A percentile compares a stretch with the other conserved stretches of the same genome.
Conservation (phyloP, 768 basidiomycete genomes). For the Phylloporus arenicola region DNA sequence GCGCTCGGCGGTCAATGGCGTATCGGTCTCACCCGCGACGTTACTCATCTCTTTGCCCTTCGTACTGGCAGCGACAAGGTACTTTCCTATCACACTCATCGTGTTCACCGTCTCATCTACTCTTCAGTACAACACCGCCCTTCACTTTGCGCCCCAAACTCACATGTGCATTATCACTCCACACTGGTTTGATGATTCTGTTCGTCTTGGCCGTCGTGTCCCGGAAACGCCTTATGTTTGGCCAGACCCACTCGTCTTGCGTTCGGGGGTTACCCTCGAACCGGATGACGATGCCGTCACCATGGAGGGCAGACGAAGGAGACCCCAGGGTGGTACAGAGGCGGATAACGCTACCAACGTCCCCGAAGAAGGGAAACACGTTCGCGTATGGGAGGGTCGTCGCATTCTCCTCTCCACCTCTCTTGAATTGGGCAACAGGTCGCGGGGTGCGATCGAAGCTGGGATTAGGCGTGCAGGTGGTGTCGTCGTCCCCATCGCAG, state of each 20-base stretch:
- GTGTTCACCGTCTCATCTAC: background rate
- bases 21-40: slow-evolving; percentile 68
- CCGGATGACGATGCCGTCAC: slow-evolving; percentile 13
- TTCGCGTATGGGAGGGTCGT: slow-evolving; percentile 54
- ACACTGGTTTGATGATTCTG: slow-evolving; percentile 86
- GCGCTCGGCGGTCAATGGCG: slow-evolving; percentile 81
- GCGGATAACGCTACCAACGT: slow-evolving; percentile 6
- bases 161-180: slow-evolving; percentile 71
- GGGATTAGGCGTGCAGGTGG: slow-evolving; percentile 63
- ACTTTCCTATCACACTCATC: background rate
- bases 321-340: slow-evolving; percentile 20
- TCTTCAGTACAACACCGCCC: slow-evolving; percentile 37
- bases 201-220: slow-evolving; percentile 51
- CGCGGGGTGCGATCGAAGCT: slow-evolving; percentile 51
- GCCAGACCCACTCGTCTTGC: slow-evolving; percentile 61
- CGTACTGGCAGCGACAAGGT: slow-evolving; percentile 43
- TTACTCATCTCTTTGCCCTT: slow-evolving; percentile 80
- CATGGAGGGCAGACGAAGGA: slow-evolving; percentile 19
- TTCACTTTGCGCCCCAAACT: slow-evolving; percentile 55
- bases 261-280: slow-evolving; percentile 17
- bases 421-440: slow-evolving; percentile 46
- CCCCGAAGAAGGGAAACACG: slow-evolving; percentile 24
- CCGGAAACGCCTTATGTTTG: slow-evolving; percentile 58
- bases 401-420: slow-evolving; percentile 57
- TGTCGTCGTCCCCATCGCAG: slow-evolving; percentile 47